Evolutionary conservation across 148 eudicot species (phyloP).

Genomic region (Dysphania ambrosioides): DNA sequence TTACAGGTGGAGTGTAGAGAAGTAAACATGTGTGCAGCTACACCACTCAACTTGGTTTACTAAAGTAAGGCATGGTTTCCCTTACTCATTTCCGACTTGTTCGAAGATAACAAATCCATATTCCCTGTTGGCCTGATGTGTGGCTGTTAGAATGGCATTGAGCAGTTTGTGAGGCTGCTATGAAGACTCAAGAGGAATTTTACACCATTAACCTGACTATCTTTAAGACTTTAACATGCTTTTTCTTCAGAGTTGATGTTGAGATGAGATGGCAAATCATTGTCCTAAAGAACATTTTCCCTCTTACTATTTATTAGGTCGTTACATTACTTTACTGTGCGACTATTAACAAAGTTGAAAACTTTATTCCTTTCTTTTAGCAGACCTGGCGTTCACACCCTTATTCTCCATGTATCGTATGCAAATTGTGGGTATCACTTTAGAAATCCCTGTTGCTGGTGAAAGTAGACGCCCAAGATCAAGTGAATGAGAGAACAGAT

Average conservation of each 20-base stretch:
- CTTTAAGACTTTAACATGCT: neutral
- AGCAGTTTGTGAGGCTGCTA: slow-evolving; percentile 6
- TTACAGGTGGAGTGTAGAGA: neutral
- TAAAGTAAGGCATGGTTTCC: neutral
- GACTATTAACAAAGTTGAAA: neutral
- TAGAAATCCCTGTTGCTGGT: neutral
- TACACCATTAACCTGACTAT: slow-evolving; percentile 3
- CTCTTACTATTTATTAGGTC: too few species aligned
- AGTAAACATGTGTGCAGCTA: neutral
- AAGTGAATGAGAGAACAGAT: too few species aligned
- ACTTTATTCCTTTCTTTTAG: neutral
- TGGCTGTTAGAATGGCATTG: slow-evolving; percentile 2
- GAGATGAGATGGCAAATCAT: neutral
- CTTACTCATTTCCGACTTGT: neutral
- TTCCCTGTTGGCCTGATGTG: neutral
- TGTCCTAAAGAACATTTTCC: neutral
- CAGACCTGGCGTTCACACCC: neutral
- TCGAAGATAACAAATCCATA: neutral
- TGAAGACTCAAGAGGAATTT: neutral
- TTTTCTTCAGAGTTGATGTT: slow-evolving; percentile 6
- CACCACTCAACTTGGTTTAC: neutral
- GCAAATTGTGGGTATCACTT: neutral
- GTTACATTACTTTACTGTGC: neutral
- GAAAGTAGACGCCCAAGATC: neutral
- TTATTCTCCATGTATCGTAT: neutral